Conservation (phyloP, 495 filamentous ascomycete genomes). For the Talaromyces trachyspermus region DNA sequence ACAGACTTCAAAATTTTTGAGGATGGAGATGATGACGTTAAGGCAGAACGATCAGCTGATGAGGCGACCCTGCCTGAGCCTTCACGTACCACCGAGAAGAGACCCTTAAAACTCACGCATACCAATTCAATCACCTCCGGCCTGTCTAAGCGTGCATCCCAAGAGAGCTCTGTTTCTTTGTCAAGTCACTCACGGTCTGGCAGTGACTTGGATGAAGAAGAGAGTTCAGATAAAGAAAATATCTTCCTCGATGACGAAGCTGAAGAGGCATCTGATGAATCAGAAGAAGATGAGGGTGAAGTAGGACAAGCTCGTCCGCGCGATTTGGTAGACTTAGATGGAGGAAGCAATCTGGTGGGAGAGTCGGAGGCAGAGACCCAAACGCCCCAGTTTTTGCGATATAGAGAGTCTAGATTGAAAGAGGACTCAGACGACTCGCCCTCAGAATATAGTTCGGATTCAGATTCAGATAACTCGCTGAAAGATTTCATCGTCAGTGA, state of each 20-base stretch:
- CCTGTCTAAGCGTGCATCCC: slow-evolving; percentile 4
- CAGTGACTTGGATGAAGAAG: slow-evolving; percentile 3
- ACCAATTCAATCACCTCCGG: slow-evolving; percentile 6
- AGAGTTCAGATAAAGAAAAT: slow-evolving; percentile 33
- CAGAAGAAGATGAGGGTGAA: slow-evolving; percentile 10
- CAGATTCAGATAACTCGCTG: slow-evolving; percentile 29
- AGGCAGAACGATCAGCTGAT: background rate
- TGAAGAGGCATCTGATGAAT: slow-evolving; percentile 10
- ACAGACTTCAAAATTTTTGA: slow-evolving; percentile 6
- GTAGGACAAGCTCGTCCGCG: background rate
- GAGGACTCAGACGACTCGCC: slow-evolving; percentile 4
- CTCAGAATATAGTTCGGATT: slow-evolving; percentile 12
- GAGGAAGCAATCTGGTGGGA: background rate
- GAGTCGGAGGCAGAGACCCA: slow-evolving; percentile 9
- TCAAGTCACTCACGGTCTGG: slow-evolving; percentile 2
- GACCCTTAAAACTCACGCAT: background rate
- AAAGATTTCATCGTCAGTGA: slow-evolving; percentile 43
- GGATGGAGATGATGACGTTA: slow-evolving; percentile 2
- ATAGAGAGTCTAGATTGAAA: slow-evolving; percentile 2
- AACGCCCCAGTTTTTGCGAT: background rate
- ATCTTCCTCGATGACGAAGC: slow-evolving; percentile 25
- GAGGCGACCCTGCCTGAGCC: too few relatives aligned
- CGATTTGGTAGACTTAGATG: background rate
- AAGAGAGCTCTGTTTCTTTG: slow-evolving; percentile 2
- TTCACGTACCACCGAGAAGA: background rate